A percentile compares a stretch with the other conserved stretches of the same genome.
These are phyloP conservation scores for Porphyridium purpureum DNA, from an alignment of 23 red algal species.

Conservation along the genomic window DNA sequence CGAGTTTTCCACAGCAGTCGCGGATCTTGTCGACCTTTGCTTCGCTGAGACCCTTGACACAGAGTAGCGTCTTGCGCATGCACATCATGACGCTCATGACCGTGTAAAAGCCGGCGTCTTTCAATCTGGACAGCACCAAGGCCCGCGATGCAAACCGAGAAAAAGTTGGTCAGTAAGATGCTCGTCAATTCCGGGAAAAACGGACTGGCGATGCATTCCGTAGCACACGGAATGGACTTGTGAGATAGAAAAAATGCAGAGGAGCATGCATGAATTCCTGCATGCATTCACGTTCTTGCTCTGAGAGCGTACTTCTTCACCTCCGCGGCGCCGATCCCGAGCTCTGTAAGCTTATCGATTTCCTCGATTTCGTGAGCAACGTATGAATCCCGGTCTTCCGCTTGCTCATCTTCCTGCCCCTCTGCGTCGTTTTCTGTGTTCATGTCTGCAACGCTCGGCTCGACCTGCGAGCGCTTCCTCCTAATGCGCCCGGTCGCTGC, in stretches of 20 bases:
- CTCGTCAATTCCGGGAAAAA: not conserved
- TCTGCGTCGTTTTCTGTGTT: no score
- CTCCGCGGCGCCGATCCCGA: slow-evolving; percentile 52
- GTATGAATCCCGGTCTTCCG: no score
- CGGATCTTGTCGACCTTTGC: slow-evolving; percentile 89
- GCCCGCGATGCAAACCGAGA: not conserved
- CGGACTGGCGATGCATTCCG: not conserved
- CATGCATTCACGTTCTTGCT: no score
- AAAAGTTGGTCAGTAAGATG: not conserved
- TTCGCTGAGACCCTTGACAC: slow-evolving; percentile 81
- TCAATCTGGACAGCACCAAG: slow-evolving; percentile 27
- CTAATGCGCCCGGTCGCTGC: no score
- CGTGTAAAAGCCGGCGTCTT: slow-evolving; percentile 80
- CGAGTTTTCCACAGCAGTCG: slow-evolving; percentile 39
- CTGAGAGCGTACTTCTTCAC: slow-evolving; percentile 56
- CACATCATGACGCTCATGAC: slow-evolving; percentile 55
- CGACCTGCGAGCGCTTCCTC: no score
- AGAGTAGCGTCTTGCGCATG: slow-evolving; percentile 37
- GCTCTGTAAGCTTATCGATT: slow-evolving; percentile 62
- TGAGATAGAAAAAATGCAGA: not conserved
- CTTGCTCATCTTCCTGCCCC: no score
- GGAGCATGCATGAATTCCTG: not conserved
- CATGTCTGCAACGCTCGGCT: no score
- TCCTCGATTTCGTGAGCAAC: no score
- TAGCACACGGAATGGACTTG: not conserved